Base-by-base conservation (phyloP, 768 basidiomycete genomes). In the Pleurotus ostreatus region DNA sequence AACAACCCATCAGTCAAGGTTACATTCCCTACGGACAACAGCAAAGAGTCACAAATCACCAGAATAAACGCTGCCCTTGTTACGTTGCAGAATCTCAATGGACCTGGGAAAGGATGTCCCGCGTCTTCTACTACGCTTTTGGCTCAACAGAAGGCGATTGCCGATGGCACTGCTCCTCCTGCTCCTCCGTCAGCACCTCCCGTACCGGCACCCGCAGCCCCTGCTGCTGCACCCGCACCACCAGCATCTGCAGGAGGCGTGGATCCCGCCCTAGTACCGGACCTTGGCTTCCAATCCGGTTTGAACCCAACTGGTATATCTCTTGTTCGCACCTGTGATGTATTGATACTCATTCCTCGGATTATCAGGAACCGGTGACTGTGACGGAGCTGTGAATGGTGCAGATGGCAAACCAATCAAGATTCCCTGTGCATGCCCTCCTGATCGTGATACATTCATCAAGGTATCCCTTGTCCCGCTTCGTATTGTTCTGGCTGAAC, bases 41-140 rank as follows among this genome's bases (percentile, higher is more conserved):
- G 81, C 6, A 78, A 76, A 23, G 69, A 69, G 12, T 82, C 81
- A 40, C 73, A 82, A 67, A 66, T 77, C 40, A 75, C 83, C 1
- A 84, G 89, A 6, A 75, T 90, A 57, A 65, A 78, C 22, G 80
- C 88, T 22, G 74, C 81, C 1, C 64, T 83, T 34, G 75, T 86
- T 46, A 85, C 88, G 4, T 71, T 90, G 8, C 88, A 91, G 69
- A 92, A 91, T 65, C 66, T 91, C 46, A 74, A 76, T 46, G 88
- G 88, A 0, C 76, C 84, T 2, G 89, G 89, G 25, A 67, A 75
- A 20, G 89, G 89, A 26, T 91, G 88, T 67, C 88, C 86, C 5
- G 81, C 77, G 15, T 75, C 77, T 9, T 76, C 83, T 11, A 85
- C 86, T 1, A 86, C 82, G 1, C 77, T 86, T 59, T 57, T 68